A percentile compares a stretch with the other conserved stretches of the same genome.
Conservation (phyloP, 495 filamentous ascomycete species). For the Daldinia vernicosa region DNA sequence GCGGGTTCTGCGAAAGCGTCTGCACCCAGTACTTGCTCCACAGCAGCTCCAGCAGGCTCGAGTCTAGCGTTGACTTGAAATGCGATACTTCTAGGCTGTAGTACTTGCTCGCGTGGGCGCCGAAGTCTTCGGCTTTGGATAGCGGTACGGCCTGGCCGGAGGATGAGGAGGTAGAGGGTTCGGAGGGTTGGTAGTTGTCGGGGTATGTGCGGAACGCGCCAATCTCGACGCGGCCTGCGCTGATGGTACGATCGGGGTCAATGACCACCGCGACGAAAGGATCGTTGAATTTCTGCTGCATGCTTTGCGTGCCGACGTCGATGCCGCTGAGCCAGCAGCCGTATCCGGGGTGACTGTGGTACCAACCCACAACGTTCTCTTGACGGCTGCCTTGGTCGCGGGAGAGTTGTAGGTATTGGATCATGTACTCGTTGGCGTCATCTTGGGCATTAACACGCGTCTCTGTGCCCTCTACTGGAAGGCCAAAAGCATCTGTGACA, state of each 20-base stretch:
- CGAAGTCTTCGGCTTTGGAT: constrained; percentile 94
- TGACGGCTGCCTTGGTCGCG: constrained; percentile 74
- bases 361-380: constrained; percentile 98
- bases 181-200: constrained; percentile 67
- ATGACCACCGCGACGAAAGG: constrained; percentile 97
- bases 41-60: constrained; percentile 81
- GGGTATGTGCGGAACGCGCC: constrained; percentile 95
- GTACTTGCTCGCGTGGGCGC: constrained; percentile 87
- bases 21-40: constrained; percentile 99
- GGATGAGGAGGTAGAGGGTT: constrained; percentile 50
- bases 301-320: constrained; percentile 86
- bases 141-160: constrained; percentile 80
- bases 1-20: constrained; percentile 93
- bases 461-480: constrained; percentile 97
- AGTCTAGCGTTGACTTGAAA: constrained; percentile 92
- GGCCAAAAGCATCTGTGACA: constrained; percentile 91
- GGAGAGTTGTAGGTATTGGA: constrained; percentile 78
- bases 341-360: constrained; percentile 97
- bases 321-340: constrained; percentile 98
- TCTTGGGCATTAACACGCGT: constrained; percentile 95
- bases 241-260: constrained; percentile 96
- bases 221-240: constrained; percentile 94
- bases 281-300: constrained; percentile 83
- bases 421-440: constrained; percentile 97
- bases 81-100: constrained; percentile 90